Evolutionary conservation across 2,329 filamentous ascomycete genomes (phyloP), one percentile per base, ranked within the genome.

Genomic region (Penicillium sp.): DNA sequence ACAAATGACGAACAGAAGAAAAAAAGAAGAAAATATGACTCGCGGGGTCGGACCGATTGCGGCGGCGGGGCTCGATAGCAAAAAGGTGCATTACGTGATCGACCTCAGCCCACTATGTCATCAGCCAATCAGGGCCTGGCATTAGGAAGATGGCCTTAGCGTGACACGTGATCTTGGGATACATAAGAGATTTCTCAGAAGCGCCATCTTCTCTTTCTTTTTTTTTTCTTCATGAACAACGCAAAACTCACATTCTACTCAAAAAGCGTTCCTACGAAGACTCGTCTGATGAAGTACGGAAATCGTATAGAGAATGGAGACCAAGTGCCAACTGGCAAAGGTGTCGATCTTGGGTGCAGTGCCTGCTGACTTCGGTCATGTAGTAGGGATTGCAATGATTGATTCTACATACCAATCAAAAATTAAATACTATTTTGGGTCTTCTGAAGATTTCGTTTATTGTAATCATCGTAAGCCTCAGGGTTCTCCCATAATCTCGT

Each of bases 351-450:
- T 83, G 81, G 81, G 81, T 83, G 81, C 81, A 81, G 79, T 82
- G 77, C 75, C 79, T 80, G 70, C 68, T 71, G 74, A 75, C 73
- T 64, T 63, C 58, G 69, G 61, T 64, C 63, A 71, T 57, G 71
- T 83, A 79, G 78, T 70, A 78, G 80, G 76, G 80, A 82, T 75
- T 81, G 81, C 81, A 83, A 83, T 83, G 81, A 83, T 82, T 78
- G 78, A 79, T 75, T 76, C 78, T 78, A 83, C 81, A 83, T 55
- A 29, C 44, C 48, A 33, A 51, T 38, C 19, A 27, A 34, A 51
- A 50, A 33, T 19, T 8, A 2, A 46, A 60, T 53, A 55, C 50
- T 25, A 29, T 57, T 6, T 33, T 46, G 10, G 48, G 23, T 57
- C 16, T 53, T 50, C 13, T 10, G 11, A 11, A 16, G 21, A 5